Conservation (phyloP, 176 grass and related monocot species). For the Lolium rigidum region DNA sequence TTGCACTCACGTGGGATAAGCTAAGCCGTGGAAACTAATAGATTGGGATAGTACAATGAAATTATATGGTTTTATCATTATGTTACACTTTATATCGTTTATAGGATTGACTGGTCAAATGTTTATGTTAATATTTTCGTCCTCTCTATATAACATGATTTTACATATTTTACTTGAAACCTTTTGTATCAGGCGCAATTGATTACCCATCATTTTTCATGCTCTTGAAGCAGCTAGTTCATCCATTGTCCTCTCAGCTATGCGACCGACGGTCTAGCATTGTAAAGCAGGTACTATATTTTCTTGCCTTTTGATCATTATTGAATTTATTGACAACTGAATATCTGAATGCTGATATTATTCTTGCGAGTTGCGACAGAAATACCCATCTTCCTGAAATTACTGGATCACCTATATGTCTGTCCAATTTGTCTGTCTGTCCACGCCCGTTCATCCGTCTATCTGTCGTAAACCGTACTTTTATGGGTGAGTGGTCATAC, state of each 20-base stretch:
- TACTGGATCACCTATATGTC: not conserved
- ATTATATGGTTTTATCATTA: not conserved
- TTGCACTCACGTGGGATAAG: not conserved
- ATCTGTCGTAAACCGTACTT: not conserved
- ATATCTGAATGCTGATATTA: slow-evolving; percentile 15
- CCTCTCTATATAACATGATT: slow-evolving; percentile 34
- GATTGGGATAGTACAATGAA: not conserved
- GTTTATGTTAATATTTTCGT: slow-evolving; percentile 6
- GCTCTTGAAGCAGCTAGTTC: slow-evolving; percentile 82
- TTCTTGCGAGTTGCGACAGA: slow-evolving; percentile 15
- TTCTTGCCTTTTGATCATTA: slow-evolving; percentile 25
- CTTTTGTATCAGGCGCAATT: slow-evolving; percentile 63
- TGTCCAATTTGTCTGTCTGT: not conserved
- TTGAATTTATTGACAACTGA: not conserved
- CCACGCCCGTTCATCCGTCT: not conserved
- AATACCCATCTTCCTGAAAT: not conserved
- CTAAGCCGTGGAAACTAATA: not conserved
- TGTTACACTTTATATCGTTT: slow-evolving; percentile 4
- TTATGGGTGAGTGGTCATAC: not conserved
- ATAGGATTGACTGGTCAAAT: slow-evolving; percentile 26
- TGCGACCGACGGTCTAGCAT: slow-evolving; percentile 80
- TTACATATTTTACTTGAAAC: slow-evolving; percentile 2
- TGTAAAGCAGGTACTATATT: slow-evolving; percentile 69
- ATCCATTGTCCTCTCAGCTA: slow-evolving; percentile 66
- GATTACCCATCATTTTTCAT: slow-evolving; percentile 72